Conservation (phyloP, 768 basidiomycete species). For the Mycena capillaripes region DNA sequence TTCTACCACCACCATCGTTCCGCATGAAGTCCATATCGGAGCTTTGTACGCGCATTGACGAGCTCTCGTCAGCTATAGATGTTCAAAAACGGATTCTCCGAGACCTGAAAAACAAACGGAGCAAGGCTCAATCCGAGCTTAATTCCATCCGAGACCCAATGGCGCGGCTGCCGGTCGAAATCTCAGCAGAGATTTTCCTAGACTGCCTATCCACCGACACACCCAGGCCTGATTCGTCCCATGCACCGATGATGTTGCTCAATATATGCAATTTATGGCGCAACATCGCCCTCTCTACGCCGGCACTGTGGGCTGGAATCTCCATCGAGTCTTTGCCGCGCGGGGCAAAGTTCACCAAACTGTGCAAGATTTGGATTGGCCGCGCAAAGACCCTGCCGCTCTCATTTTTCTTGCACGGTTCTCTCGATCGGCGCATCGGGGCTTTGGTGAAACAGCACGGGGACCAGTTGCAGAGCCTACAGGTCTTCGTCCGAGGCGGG, state of each 20-base stretch:
- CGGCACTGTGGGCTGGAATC: background rate
- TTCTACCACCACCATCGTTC: background rate
- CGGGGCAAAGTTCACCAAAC: background rate
- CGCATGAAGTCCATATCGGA: background rate
- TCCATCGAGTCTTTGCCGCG: background rate
- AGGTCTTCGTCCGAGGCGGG: background rate
- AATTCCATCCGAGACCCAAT: background rate
- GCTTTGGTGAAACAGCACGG: background rate
- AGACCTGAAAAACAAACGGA: background rate
- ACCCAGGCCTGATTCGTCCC: background rate
- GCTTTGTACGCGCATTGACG: background rate
- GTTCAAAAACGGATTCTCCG: background rate
- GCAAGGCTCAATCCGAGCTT: background rate
- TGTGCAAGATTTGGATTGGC: background rate
- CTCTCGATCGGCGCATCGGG: background rate
- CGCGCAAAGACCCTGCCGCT: background rate
- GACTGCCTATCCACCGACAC: background rate
- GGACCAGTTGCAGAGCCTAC: background rate
- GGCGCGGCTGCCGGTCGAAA: background rate
- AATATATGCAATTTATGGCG: constrained; percentile 6
- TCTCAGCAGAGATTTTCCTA: background rate
- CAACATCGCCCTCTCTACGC: background rate
- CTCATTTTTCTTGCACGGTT: background rate
- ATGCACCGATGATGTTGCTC: background rate
- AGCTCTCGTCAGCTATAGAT: background rate